Evolutionary conservation across 148 eudicot species (phyloP), one percentile per base, ranked within the genome.

Genomic region (Rhododendron henanense): DNA sequence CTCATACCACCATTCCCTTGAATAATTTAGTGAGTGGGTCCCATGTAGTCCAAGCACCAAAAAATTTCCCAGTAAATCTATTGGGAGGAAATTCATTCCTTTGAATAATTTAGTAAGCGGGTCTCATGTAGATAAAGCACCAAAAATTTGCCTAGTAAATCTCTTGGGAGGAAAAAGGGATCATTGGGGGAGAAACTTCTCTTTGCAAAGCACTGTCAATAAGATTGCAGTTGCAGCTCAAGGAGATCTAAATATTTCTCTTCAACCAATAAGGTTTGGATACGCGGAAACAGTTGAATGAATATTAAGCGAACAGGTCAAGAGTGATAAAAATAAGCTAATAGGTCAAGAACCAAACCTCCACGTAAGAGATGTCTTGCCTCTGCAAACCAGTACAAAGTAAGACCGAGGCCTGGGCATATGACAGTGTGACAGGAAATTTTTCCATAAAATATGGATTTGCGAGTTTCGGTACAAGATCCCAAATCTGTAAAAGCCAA

Each of bases 351-450:
- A 84, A 88, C 81, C 81, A 81, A 84, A 96, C 99, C 98, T 94
- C 95, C 39, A 91, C 84, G 85, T 88, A 87, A 85, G 98, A 91
- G 85, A 95, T 48, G 81, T 95, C 87, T 73, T 91, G 92, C 39
- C 81, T 82, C 90, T 97, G 99, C 93, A 97, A 93, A 85, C 98
- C 98, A 84, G 90, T 89, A 89, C 97, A 93, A 85, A 97, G 96
- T 89, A 97, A 90, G 84, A 97, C 92, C 63, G 99, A 95, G 87
- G 99, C 95, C 87, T 97, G 98, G 81, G 90, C 89, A 88, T 88
- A 90, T 57, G 98, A 93, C 69, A 97, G 75, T 33, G 94, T 74
- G 83, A 97, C 98, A 23, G 98, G 99, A 86, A 97, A 79, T 87
- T 90, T 95, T 88, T 88, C 95, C 90, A 79, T 86, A 87, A 95